Conservation (phyloP, 1,284 basidiomycete species). For the Fomes fomentarius region DNA sequence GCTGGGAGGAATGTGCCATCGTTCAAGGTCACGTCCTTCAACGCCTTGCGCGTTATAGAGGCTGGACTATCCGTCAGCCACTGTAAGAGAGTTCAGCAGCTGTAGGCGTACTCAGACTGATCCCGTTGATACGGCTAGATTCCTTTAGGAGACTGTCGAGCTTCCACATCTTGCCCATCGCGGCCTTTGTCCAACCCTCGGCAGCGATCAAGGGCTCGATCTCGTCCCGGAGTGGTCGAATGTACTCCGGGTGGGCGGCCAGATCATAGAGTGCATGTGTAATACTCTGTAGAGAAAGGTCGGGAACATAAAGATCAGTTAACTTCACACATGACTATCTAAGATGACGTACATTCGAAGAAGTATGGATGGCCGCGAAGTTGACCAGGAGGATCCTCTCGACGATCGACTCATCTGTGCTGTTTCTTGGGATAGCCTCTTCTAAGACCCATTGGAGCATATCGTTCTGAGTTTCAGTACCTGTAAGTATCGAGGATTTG, state of each 20-base stretch:
- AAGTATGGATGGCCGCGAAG: slow-evolving; percentile 46
- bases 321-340: background rate
- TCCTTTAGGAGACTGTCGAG: slow-evolving; percentile 59
- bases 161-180: slow-evolving; percentile 48
- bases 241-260: slow-evolving; percentile 43
- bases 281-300: slow-evolving; percentile 33
- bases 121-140: slow-evolving; percentile 42
- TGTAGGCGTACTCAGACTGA: slow-evolving; percentile 24
- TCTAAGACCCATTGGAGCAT: slow-evolving; percentile 50
- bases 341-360: slow-evolving; percentile 37
- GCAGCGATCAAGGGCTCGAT: slow-evolving; percentile 38
- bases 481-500: background rate
- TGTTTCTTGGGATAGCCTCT: slow-evolving; percentile 35
- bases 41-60: slow-evolving; percentile 37
- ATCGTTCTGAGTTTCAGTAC: slow-evolving; percentile 42
- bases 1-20: slow-evolving; percentile 46
- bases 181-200: slow-evolving; percentile 50
- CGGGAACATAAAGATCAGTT: too few species aligned
- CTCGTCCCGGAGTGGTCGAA: slow-evolving; percentile 48
- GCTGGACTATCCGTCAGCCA: slow-evolving; percentile 26
- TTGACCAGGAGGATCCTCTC: slow-evolving; percentile 47
- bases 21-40: slow-evolving; percentile 43
- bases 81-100: background rate
- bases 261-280: slow-evolving; percentile 44
- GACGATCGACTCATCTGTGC: slow-evolving; percentile 35